Evolutionary conservation across 2,329 filamentous ascomycete species (phyloP), one percentile per base, ranked within the genome.

Genomic region (Corniculantispora saksenae): DNA sequence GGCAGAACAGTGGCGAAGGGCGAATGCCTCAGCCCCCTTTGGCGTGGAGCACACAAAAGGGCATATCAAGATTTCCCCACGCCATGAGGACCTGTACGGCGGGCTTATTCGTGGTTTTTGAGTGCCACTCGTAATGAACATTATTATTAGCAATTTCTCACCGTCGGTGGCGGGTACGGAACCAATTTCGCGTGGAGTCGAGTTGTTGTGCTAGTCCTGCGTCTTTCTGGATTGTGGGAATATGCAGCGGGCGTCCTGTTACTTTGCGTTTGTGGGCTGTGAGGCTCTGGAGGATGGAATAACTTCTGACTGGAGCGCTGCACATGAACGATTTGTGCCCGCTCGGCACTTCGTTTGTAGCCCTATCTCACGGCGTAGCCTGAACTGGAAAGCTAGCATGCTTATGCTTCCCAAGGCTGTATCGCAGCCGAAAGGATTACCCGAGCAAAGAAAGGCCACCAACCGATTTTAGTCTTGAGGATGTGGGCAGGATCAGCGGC

Each of bases 81-180:
- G 47, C 58, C 47, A 61, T 50, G 48, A 51, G 45, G 32, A 43
- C 32, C 47, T 53, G 4, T 27, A 17, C 21, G 47, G n/a, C 21
- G 35, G 21, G 48, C 35, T 27, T 19, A n/a, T 51, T 29, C 29
- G 57, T 51, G 21, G 10, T 15, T 5, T 19, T 47, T 13, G 6
- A 38, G 21, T 35, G 38, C 10, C 40, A 38, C 58, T 51, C 58
- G 58, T 40, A 51, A 43, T 53, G 58, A n/a, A 23, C 27, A 38
- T 35, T 61, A 61, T 61, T 61, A 59, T 61, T 61, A 53, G 58
- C 45, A 61, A 61, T 61, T 51, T 61, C 58, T 51, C 58, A 40
- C 55, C 55, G 55, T 58, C 55, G 32, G 55, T 58, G 55, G 25
- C 29, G 23, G 56, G 35, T 19, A 9, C 21, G 23, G 29, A 60